Evolutionary conservation across 176 grass and related monocot genomes (phyloP).

Genomic region (Ananas comosus): DNA sequence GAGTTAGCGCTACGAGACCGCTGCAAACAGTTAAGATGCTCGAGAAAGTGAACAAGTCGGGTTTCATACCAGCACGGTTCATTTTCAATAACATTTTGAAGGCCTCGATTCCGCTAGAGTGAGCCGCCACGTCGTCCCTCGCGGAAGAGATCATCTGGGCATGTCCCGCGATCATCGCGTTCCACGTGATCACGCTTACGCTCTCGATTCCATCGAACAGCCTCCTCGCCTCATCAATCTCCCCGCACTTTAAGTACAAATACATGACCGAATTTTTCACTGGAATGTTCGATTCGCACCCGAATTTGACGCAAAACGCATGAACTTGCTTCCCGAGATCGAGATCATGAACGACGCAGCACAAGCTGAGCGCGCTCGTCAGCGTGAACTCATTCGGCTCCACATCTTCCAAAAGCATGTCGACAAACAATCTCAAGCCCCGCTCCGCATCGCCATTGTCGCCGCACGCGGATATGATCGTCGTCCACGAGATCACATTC

Average conservation of each 20-base stretch:
- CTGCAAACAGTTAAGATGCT: slow-evolving; percentile 68
- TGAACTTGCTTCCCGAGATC: slow-evolving; percentile 64
- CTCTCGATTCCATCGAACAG: slow-evolving; percentile 52
- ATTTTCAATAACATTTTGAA: slow-evolving; percentile 57
- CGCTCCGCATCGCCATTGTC: slow-evolving; percentile 45
- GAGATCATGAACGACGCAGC: slow-evolving; percentile 45
- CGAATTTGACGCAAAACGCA: slow-evolving; percentile 62
- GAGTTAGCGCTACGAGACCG: slow-evolving; percentile 61
- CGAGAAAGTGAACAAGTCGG: slow-evolving; percentile 75
- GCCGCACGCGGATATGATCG: slow-evolving; percentile 57
- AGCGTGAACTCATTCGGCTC: slow-evolving; percentile 62
- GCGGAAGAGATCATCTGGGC: slow-evolving; percentile 53
- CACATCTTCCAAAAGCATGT: slow-evolving; percentile 56
- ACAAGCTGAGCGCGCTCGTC: slow-evolving; percentile 64
- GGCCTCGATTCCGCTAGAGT: slow-evolving; percentile 48
- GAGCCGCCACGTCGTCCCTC: slow-evolving; percentile 55
- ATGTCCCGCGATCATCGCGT: slow-evolving; percentile 64
- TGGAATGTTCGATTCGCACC: slow-evolving; percentile 37
- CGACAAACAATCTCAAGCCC: slow-evolving; percentile 46
- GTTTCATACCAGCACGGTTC: slow-evolving; percentile 38
- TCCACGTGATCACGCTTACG: slow-evolving; percentile 61
- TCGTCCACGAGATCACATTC: slow-evolving; percentile 81
- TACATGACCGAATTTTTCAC: slow-evolving; percentile 71
- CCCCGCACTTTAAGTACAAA: slow-evolving; percentile 57
- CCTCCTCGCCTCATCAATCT: slow-evolving; percentile 47